phyloP scores from a whole-genome alignment of 2,329 filamentous ascomycete genomes.

The Triangularia setosa region DNA sequence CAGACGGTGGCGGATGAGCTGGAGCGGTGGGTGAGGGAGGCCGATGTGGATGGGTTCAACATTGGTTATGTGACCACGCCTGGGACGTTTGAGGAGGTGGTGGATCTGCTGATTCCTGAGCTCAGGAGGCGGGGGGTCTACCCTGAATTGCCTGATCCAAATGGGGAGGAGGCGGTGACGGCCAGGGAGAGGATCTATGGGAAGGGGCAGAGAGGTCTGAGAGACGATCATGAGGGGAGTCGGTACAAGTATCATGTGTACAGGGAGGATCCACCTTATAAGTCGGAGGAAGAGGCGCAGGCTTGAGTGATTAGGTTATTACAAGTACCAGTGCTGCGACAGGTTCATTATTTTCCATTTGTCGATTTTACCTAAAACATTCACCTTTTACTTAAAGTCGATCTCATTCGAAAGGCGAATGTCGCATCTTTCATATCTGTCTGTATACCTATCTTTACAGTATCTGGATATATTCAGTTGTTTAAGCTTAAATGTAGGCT shows the following conservation, averaged over 20 bases:
- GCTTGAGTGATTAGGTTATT: too few relatives aligned
- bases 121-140: conserved; percentile 40
- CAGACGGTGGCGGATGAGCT: conserved; percentile 44
- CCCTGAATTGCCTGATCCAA: conserved; percentile 30
- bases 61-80: conserved; percentile 47
- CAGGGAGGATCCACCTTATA: conserved; percentile 45
- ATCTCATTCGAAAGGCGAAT: too few relatives aligned
- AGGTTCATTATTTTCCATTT: too few relatives aligned
- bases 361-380: too few relatives aligned
- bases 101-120: conserved; percentile 47
- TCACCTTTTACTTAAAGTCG: too few relatives aligned
- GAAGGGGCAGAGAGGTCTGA: conserved; percentile 51
- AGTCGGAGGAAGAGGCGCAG: conserved; percentile 3
- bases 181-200: conserved; percentile 61
- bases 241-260: conserved; percentile 61
- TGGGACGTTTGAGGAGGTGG: conserved; percentile 49
- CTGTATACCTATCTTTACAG: too few relatives aligned
- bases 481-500: too few relatives aligned
- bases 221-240: conserved; percentile 56
- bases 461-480: too few relatives aligned
- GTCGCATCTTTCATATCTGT: too few relatives aligned
- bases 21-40: conserved; percentile 40
- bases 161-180: conserved; percentile 41
- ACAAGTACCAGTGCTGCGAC: too few relatives aligned
- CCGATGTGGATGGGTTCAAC: conserved; percentile 33